A percentile compares a stretch with the other conserved stretches of the same genome.
These are phyloP conservation scores for Polysphondylium violaceum DNA, from an alignment of 78 protist species.

Conservation along the genomic window DNA sequence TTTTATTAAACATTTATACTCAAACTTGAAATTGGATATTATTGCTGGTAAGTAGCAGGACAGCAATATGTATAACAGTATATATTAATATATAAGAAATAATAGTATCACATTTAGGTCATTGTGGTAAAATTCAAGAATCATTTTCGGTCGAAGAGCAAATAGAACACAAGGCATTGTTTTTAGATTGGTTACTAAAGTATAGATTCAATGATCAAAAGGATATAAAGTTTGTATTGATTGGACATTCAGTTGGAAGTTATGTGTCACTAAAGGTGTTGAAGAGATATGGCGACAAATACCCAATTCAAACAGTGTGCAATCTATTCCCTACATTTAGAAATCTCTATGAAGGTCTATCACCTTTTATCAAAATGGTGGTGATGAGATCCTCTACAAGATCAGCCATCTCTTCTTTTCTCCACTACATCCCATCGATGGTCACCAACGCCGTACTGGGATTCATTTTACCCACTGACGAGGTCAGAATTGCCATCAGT, in stretches of 20 bases:
- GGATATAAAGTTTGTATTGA: constrained; percentile 27
- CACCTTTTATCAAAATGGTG: constrained; percentile 56
- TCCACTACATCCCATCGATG: constrained; percentile 29
- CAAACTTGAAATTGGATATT: constrained; percentile 9
- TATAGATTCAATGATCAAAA: not conserved
- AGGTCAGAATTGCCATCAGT: constrained; percentile 4
- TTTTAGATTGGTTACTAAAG: constrained; percentile 33
- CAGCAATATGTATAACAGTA: not conserved
- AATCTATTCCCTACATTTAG: constrained; percentile 78
- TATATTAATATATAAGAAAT: not conserved
- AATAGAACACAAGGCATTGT: constrained; percentile 55
- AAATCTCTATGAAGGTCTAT: constrained; percentile 65
- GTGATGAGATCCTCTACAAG: not conserved
- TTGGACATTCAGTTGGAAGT: constrained; percentile 78
- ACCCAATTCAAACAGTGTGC: not conserved
- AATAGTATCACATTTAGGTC: constrained; percentile 72
- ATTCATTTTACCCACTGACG: constrained; percentile 14
- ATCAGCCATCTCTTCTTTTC: not conserved
- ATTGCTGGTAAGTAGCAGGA: constrained; percentile 12
- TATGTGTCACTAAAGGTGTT: constrained; percentile 52
- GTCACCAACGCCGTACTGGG: not conserved
- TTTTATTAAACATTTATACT: constrained; percentile 31
- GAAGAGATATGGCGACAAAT: constrained; percentile 14
- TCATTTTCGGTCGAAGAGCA: constrained; percentile 65
- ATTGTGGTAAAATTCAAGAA: constrained; percentile 65